phyloP scores from a whole-genome alignment of 768 basidiomycete species.

The Multifurca ochricompacta region DNA sequence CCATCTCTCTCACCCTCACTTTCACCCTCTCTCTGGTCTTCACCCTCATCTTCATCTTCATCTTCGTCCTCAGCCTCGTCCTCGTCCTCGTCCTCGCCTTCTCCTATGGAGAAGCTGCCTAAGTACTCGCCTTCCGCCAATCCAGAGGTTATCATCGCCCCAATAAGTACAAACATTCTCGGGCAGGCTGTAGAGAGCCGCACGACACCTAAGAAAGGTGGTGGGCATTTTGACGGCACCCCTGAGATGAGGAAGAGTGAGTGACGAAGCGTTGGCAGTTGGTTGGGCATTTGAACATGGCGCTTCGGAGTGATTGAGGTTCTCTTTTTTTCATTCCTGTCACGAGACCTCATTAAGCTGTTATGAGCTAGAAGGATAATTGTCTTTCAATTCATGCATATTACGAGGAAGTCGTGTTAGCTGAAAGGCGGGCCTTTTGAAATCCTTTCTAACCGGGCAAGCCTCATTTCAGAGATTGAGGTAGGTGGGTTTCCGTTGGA shows the following conservation, averaged over 20 bases:
- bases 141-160: slow-evolving; percentile 6
- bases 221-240: neutral
- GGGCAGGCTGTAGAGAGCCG: slow-evolving; percentile 11
- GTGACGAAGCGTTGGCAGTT: too few species aligned
- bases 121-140: neutral
- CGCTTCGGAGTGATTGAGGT: too few species aligned
- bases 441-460: too few species aligned
- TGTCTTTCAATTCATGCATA: too few species aligned
- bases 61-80: neutral
- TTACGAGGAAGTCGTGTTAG: too few species aligned
- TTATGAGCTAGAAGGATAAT: too few species aligned
- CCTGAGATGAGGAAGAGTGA: neutral
- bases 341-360: too few species aligned
- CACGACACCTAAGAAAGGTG: slow-evolving; percentile 11
- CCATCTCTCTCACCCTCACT: neutral
- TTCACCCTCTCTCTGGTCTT: neutral
- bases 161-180: neutral
- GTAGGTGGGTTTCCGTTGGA: too few species aligned
- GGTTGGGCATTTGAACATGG: too few species aligned
- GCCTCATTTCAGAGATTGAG: too few species aligned
- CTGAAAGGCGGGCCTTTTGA: too few species aligned
- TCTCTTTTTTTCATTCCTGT: too few species aligned
- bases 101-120: neutral
- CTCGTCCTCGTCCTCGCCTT: neutral
- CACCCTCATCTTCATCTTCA: neutral